Evolutionary conservation across 192 early-diverging fungal genomes (phyloP).

Genomic region (Coemansia biformis): DNA sequence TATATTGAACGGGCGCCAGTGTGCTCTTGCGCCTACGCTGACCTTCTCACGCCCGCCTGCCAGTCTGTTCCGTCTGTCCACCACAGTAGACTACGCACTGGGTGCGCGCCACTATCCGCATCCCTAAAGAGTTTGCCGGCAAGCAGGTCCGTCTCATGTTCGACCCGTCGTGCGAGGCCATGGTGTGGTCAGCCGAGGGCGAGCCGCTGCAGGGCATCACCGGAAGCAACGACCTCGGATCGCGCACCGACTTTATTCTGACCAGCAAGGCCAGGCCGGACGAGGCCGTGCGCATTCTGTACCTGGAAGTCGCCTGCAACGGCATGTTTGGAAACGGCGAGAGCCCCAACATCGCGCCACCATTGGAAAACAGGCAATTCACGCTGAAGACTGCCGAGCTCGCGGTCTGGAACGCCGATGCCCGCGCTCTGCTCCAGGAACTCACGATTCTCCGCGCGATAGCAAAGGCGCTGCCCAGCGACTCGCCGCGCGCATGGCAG

Average conservation of each 20-base stretch:
- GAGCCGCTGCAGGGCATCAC: slow-evolving; percentile 84
- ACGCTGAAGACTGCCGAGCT: slow-evolving; percentile 60
- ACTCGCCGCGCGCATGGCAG: slow-evolving; percentile 67
- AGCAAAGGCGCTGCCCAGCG: slow-evolving; percentile 61
- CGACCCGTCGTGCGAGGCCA: slow-evolving; percentile 80
- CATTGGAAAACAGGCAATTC: slow-evolving; percentile 62
- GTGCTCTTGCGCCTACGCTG: not conserved
- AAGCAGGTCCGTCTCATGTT: slow-evolving; percentile 82
- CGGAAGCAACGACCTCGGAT: slow-evolving; percentile 53
- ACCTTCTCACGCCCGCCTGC: too few species aligned
- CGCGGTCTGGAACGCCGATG: slow-evolving; percentile 63
- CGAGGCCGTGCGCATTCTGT: slow-evolving; percentile 61
- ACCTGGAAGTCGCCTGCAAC: slow-evolving; percentile 89
- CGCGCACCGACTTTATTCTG: slow-evolving; percentile 53
- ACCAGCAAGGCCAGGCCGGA: slow-evolving; percentile 45
- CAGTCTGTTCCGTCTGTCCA: not conserved
- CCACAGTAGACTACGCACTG: slow-evolving; percentile 64
- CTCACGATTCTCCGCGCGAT: slow-evolving; percentile 71
- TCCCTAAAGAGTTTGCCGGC: slow-evolving; percentile 61
- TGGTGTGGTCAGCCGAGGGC: slow-evolving; percentile 85
- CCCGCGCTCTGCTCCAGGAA: slow-evolving; percentile 68
- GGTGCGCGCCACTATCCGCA: slow-evolving; percentile 63
- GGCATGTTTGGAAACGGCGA: slow-evolving; percentile 78
- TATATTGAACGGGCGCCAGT: too few species aligned
- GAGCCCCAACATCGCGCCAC: slow-evolving; percentile 46